phyloP scores from a whole-genome alignment of 1,284 basidiomycete genomes.

The Ustilago xerochloae region DNA sequence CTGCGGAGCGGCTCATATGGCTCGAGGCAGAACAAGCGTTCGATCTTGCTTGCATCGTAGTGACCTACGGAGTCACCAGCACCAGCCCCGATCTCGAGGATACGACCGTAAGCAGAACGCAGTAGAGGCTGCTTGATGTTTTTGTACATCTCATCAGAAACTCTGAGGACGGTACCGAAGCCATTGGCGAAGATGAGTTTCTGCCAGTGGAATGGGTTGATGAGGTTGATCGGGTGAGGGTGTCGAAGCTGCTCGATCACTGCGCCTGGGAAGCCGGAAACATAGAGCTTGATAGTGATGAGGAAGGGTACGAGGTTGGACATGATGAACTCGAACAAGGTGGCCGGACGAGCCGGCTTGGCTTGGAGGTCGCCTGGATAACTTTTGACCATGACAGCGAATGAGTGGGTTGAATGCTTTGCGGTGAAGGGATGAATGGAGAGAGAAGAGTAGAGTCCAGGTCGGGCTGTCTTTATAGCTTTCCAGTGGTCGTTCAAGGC shows the following conservation, averaged over 20 bases:
- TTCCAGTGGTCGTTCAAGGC: too few relatives aligned
- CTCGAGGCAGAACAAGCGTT: conserved; percentile 41
- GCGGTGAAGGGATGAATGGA: not conserved
- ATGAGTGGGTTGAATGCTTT: not conserved
- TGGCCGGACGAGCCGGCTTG: conserved; percentile 25
- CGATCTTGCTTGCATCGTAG: conserved; percentile 45
- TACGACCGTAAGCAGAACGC: conserved; percentile 32
- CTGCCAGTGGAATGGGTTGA: conserved; percentile 49
- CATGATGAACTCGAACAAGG: conserved; percentile 16
- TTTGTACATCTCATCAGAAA: conserved; percentile 19
- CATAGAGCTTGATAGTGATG: conserved; percentile 22
- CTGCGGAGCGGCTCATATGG: conserved; percentile 44
- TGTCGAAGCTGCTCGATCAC: conserved; percentile 31
- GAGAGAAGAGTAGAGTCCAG: not conserved
- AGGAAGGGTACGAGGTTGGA: conserved; percentile 18
- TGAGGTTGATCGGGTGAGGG: conserved; percentile 17
- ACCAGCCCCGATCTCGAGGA: conserved; percentile 58
- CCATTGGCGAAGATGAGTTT: conserved; percentile 37
- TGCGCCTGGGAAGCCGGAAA: conserved; percentile 33
- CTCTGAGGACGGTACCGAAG: conserved; percentile 22
- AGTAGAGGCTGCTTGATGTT: conserved; percentile 39
- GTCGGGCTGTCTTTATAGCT: not conserved
- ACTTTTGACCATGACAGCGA: conserved; percentile 10
- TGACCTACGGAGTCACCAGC: conserved; percentile 43
- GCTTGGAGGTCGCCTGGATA: conserved; percentile 24